Percentiles rank a stretch among this genome's conserved stretches.
Conservation (phyloP, 2,329 filamentous ascomycete genomes). For the Hypoxylon sp. region DNA sequence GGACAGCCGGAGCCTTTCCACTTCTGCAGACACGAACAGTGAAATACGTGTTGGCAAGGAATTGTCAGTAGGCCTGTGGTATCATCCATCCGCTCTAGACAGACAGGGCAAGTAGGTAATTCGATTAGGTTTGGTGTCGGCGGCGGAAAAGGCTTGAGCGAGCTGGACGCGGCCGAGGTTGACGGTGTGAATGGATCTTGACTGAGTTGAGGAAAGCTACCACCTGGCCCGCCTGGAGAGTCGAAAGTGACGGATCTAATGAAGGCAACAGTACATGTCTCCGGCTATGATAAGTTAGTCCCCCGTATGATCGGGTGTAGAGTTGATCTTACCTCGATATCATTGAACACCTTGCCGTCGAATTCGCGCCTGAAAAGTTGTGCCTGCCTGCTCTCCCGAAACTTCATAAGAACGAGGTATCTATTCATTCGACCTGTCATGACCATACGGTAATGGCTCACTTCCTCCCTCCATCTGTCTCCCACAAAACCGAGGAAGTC, state of each 20-base stretch:
- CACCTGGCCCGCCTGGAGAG: constrained; percentile 63
- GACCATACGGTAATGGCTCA: constrained; percentile 95
- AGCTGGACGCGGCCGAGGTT: constrained; percentile 54
- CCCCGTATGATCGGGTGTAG: constrained; percentile 12
- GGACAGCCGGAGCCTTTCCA: constrained; percentile 96
- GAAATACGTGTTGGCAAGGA: constrained; percentile 96
- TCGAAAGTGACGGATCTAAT: constrained; percentile 92
- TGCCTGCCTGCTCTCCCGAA: constrained; percentile 80
- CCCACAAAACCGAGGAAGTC: constrained; percentile 94
- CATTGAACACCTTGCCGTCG: constrained; percentile 94
- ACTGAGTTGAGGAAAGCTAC: constrained; percentile 69
- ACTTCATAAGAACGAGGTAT: constrained; percentile 97
- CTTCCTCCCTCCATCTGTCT: constrained; percentile 84
- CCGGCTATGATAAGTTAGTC: constrained; percentile 69
- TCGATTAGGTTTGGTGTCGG: constrained; percentile 88
- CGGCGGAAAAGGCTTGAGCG: constrained; percentile 70
- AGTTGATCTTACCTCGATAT: constrained; percentile 77
- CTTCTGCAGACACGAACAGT: constrained; percentile 94
- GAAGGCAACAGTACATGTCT: constrained; percentile 95
- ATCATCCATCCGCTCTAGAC: constrained; percentile 97
- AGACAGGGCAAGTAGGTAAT: constrained; percentile 95
- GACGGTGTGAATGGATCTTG: constrained; percentile 74
- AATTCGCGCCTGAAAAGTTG: constrained; percentile 85
- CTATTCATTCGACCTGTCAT: constrained; percentile 89
- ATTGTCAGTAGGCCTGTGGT: constrained; percentile 95